phyloP scores from a whole-genome alignment of 1,284 basidiomycete species.

The Lignosus rhinocerotis region DNA sequence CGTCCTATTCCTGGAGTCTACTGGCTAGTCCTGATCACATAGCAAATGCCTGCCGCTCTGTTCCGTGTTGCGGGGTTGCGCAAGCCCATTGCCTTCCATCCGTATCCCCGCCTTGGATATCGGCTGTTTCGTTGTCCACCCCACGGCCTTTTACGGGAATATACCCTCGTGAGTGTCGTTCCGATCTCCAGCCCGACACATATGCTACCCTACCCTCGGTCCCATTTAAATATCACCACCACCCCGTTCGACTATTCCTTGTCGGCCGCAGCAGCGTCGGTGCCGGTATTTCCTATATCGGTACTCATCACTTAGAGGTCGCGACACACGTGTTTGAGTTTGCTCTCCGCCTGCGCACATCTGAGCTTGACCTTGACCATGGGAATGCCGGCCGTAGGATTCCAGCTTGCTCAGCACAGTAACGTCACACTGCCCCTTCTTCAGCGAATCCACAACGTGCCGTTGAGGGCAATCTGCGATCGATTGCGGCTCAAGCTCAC shows the following conservation, averaged over 20 bases:
- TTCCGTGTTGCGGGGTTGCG: too few species aligned
- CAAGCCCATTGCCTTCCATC: not conserved
- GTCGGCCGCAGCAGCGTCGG: constrained; percentile 7
- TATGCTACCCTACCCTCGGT: not conserved
- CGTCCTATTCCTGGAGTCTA: not conserved
- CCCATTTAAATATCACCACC: not conserved
- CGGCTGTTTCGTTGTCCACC: constrained; percentile 7
- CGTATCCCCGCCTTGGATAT: constrained; percentile 4
- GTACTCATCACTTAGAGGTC: constrained; percentile 11
- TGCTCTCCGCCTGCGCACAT: not conserved
- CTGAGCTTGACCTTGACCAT: not conserved
- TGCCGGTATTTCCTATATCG: constrained; percentile 12
- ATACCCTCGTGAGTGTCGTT: constrained; percentile 6
- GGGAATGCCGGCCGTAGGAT: not conserved
- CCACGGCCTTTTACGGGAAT: not conserved
- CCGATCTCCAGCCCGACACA: not conserved
- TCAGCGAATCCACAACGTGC: constrained; percentile 16
- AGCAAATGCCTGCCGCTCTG: too few species aligned
- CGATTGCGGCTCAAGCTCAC: not conserved
- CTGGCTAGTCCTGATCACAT: too few species aligned
- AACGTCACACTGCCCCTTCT: constrained; percentile 15
- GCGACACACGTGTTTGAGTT: constrained; percentile 12
- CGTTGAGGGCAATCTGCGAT: constrained; percentile 16
- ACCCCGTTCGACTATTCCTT: constrained; percentile 4
- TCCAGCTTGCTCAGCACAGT: constrained; percentile 4